Conservation (phyloP, 2,329 filamentous ascomycete genomes). For the Cladosporium sp. region DNA sequence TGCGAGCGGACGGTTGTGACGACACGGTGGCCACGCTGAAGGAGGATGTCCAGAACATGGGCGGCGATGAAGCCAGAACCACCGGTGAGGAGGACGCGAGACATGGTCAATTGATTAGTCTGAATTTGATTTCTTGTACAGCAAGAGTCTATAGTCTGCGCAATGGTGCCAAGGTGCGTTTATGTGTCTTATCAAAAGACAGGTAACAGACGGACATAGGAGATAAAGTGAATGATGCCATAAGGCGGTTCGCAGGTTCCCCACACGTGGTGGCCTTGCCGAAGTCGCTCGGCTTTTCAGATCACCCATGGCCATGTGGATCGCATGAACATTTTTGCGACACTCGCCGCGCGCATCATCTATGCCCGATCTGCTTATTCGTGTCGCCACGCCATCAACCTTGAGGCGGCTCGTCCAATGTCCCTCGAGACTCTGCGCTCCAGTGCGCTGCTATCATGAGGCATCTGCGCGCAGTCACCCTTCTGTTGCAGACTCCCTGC, state of each 20-base stretch:
- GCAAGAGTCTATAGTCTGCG: too few relatives aligned
- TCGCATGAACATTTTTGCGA: slow-evolving; percentile 6
- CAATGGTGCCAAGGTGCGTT: not conserved
- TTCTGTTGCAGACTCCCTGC: not conserved
- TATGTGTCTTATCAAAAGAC: too few relatives aligned
- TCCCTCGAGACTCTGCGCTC: not conserved
- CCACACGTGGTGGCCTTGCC: not conserved
- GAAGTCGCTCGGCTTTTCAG: not conserved
- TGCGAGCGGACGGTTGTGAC: slow-evolving; percentile 58
- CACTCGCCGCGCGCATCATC: slow-evolving; percentile 1
- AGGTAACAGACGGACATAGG: not conserved
- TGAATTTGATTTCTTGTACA: not conserved
- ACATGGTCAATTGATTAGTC: slow-evolving; percentile 16
- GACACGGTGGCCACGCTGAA: slow-evolving; percentile 51
- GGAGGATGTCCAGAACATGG: slow-evolving; percentile 55
- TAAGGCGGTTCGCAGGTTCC: not conserved
- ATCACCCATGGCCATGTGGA: not conserved
- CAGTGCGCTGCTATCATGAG: not conserved
- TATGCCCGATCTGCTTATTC: slow-evolving; percentile 3
- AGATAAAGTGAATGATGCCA: slow-evolving; percentile 6
- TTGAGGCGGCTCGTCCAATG: not conserved
- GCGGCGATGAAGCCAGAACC: slow-evolving; percentile 61
- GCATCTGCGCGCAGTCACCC: too few relatives aligned
- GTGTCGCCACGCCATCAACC: not conserved
- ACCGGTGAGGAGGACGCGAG: slow-evolving; percentile 36